phyloP scores from a whole-genome alignment of 108 stramenopile genomes.

The Nannochloropsis salina region DNA sequence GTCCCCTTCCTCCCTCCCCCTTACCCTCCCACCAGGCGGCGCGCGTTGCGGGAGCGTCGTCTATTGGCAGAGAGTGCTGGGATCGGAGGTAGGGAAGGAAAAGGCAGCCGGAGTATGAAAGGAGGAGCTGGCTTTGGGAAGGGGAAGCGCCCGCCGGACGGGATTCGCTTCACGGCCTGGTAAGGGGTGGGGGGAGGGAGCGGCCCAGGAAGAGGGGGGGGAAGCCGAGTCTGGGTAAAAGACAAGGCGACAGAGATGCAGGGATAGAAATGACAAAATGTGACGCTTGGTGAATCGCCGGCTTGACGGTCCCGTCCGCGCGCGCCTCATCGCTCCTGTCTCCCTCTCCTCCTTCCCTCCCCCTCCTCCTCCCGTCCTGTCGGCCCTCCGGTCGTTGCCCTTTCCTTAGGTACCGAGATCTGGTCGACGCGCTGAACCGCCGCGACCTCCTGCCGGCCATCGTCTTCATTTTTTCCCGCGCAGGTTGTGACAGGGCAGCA shows the following conservation, averaged over 20 bases:
- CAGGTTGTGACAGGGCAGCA: conserved; percentile 82
- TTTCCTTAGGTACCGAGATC: not conserved
- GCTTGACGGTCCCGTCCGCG: too few relatives aligned
- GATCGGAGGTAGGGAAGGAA: not conserved
- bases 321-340: not conserved
- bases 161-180: not conserved
- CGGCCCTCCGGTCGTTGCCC: not conserved
- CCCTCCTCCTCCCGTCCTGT: not conserved
- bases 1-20: not conserved
- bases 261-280: not conserved
- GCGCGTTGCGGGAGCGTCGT: not conserved
- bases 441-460: conserved; percentile 77
- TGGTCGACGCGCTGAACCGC: conserved; percentile 62
- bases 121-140: not conserved
- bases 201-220: not conserved
- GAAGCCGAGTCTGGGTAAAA: too few relatives aligned
- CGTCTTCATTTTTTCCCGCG: conserved; percentile 83
- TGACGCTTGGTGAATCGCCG: not conserved
- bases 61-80: not conserved
- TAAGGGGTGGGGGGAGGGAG: conserved; percentile 1
- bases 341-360: not conserved
- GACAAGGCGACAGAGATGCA: not conserved
- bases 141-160: not conserved
- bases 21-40: not conserved
- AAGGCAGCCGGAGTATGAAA: not conserved